Percentiles rank a stretch among this genome's conserved stretches.
Conservation (phyloP, 192 early-diverging fungal species). For the Entomortierella chlamydospora region DNA sequence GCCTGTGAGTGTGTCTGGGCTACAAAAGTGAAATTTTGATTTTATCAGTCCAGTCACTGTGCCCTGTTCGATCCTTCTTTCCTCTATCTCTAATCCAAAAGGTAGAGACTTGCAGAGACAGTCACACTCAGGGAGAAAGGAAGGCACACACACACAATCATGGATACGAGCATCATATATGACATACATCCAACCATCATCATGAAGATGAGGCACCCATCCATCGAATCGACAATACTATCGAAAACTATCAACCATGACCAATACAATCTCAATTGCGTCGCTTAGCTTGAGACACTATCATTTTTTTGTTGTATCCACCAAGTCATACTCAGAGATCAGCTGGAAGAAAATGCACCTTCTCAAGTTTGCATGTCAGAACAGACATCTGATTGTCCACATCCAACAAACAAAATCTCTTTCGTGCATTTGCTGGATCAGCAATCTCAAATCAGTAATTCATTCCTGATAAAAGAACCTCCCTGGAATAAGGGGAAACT, state of each 20-base stretch:
- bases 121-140: slow-evolving; percentile 20
- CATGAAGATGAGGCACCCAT: neutral
- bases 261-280: neutral
- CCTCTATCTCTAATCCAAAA: slow-evolving; percentile 54
- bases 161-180: neutral
- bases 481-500: slow-evolving; percentile 38
- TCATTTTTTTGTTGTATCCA: neutral
- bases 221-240: neutral
- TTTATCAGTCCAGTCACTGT: slow-evolving; percentile 1
- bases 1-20: no score
- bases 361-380: slow-evolving; percentile 1
- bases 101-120: slow-evolving; percentile 37
- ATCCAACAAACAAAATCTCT: no score
- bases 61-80: slow-evolving; percentile 28
- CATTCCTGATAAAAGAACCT: neutral
- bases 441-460: neutral
- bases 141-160: neutral
- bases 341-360: no score
- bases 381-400: slow-evolving; percentile 33
- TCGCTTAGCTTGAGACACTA: neutral
- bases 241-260: neutral
- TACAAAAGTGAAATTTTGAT: slow-evolving; percentile 9
- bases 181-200: slow-evolving; percentile 11
- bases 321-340: neutral
- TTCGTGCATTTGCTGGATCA: neutral